phyloP scores from a whole-genome alignment of 768 basidiomycete species.

The Pisolithus marmoratus region DNA sequence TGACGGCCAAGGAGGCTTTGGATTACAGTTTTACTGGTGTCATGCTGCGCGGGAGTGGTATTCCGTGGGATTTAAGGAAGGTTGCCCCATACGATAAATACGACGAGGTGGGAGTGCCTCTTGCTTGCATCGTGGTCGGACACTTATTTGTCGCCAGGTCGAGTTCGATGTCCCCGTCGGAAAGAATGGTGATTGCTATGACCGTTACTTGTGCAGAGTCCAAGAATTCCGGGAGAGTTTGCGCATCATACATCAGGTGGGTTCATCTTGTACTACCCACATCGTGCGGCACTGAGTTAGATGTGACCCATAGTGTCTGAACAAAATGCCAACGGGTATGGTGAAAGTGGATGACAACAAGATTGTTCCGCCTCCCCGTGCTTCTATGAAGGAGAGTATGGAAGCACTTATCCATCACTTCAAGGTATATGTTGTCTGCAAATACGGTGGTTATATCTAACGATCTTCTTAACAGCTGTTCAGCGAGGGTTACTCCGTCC shows the following conservation, averaged over 20 bases:
- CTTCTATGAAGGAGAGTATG: constrained; percentile 99
- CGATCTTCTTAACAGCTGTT: constrained; percentile 56
- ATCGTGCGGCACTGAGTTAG: neutral
- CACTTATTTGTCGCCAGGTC: constrained; percentile 44
- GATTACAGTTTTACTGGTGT: constrained; percentile 95
- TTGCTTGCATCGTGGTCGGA: neutral
- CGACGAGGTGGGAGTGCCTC: constrained; percentile 55
- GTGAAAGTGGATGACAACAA: constrained; percentile 98
- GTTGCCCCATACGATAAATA: constrained; percentile 95
- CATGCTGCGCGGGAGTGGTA: constrained; percentile 91
- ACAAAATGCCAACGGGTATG: constrained; percentile 93
- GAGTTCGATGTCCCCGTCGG: constrained; percentile 98
- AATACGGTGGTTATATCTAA: constrained; percentile 1
- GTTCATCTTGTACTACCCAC: constrained; percentile 6
- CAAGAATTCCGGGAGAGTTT: constrained; percentile 97
- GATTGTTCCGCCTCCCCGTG: constrained; percentile 91
- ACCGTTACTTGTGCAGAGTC: constrained; percentile 94
- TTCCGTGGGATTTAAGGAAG: constrained; percentile 94
- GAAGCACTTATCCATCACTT: constrained; percentile 98
- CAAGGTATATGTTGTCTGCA: constrained; percentile 51
- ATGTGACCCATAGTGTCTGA: constrained; percentile 62
- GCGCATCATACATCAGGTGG: constrained; percentile 74
- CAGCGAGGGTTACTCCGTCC: constrained; percentile 95
- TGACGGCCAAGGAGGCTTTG: constrained; percentile 88
- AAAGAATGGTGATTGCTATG: constrained; percentile 95